phyloP scores from a whole-genome alignment of 441 rosid species.

The Populus hybrid region DNA sequence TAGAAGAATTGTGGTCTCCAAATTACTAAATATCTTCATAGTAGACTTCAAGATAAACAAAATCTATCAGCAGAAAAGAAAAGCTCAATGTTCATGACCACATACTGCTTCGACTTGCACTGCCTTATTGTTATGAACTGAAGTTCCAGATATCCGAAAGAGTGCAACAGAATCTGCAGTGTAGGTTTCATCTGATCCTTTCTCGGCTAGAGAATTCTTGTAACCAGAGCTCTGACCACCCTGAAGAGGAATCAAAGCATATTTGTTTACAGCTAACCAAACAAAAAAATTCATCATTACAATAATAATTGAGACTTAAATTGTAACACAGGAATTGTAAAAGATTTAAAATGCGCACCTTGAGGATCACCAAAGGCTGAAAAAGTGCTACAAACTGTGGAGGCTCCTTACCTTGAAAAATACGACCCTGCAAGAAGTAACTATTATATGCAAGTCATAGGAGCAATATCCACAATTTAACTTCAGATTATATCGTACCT shows the following conservation, averaged over 20 bases:
- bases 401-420: constrained; percentile 94
- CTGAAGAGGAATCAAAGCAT: constrained; percentile 36
- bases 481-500: constrained; percentile 47
- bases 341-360: constrained; percentile 50
- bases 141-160: constrained; percentile 79
- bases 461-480: constrained; percentile 13
- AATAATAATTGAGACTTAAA: constrained; percentile 8
- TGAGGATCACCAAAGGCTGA: constrained; percentile 91
- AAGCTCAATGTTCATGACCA: constrained; percentile 11
- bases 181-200: constrained; percentile 78
- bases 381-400: constrained; percentile 92
- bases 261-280: constrained; percentile 16
- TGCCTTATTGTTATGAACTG: constrained; percentile 63
- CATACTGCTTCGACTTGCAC: constrained; percentile 92
- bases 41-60: background rate
- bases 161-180: constrained; percentile 71
- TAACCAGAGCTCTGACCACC: constrained; percentile 96
- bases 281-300: constrained; percentile 9
- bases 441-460: constrained; percentile 28
- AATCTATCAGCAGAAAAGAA: constrained; percentile 5
- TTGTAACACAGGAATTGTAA: constrained; percentile 1
- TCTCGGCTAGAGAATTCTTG: constrained; percentile 56
- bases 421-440: constrained; percentile 60
- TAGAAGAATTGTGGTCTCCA: background rate
- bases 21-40: background rate